Conservation (phyloP, 2,329 filamentous ascomycete genomes). For the Fusarium duplospermum region DNA sequence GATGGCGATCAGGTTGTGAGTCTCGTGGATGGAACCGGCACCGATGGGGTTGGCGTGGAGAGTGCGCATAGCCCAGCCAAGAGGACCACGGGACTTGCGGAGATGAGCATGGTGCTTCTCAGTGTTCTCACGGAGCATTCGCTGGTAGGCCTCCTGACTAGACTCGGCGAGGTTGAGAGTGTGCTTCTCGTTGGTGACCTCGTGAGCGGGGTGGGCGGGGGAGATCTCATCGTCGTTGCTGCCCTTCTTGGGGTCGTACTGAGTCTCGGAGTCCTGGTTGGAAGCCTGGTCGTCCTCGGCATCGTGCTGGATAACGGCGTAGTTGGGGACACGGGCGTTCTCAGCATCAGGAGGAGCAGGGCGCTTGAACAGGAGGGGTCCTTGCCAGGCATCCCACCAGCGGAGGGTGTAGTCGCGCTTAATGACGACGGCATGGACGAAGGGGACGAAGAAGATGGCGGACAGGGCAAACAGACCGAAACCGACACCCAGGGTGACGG, state of each 20-base stretch:
- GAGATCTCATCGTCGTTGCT: constrained; percentile 55
- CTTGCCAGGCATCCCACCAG: constrained; percentile 71
- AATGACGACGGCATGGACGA: constrained; percentile 73
- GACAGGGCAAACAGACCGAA: constrained; percentile 69
- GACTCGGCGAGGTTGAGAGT: constrained; percentile 49
- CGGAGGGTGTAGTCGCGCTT: constrained; percentile 74
- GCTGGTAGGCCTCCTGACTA: constrained; percentile 69
- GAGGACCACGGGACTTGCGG: constrained; percentile 69
- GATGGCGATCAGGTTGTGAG: constrained; percentile 73
- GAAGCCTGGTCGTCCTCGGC: constrained; percentile 56
- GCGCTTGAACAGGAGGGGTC: constrained; percentile 74
- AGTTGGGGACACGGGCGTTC: constrained; percentile 74
- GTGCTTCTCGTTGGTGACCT: constrained; percentile 56
- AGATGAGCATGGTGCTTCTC: constrained; percentile 72
- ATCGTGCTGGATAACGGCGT: constrained; percentile 79
- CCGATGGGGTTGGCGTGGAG: constrained; percentile 81
- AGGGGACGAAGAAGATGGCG: constrained; percentile 80
- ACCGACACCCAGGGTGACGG: constrained; percentile 74
- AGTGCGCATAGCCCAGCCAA: constrained; percentile 86
- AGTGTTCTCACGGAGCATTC: constrained; percentile 68
- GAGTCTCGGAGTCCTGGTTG: constrained; percentile 18
- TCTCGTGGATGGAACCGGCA: constrained; percentile 78
- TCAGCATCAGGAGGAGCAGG: constrained; percentile 64
- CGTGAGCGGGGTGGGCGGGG: constrained; percentile 36
- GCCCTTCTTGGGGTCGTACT: constrained; percentile 31